Evolutionary conservation across 1,284 basidiomycete genomes (phyloP).

Genomic region (Takashimella tepidaria): DNA sequence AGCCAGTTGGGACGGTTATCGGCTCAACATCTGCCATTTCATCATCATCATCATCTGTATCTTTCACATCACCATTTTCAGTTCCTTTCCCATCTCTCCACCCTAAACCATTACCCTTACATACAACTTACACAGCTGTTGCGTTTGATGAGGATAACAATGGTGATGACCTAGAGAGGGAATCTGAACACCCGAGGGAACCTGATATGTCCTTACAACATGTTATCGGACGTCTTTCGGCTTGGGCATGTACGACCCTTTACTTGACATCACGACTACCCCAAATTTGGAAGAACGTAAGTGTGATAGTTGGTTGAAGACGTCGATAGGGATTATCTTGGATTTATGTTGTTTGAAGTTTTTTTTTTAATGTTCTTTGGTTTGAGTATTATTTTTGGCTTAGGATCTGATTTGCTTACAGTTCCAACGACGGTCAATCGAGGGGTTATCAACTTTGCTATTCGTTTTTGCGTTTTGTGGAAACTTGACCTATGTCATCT

Average conservation of each 20-base stretch:
- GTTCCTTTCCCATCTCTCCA: background rate
- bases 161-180: background rate
- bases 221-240: slow-evolving; percentile 76
- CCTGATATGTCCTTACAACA: slow-evolving; percentile 46
- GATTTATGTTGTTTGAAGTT: no score
- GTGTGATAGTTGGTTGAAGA: no score
- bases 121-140: background rate
- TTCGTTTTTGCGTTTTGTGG: slow-evolving; percentile 89
- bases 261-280: slow-evolving; percentile 87
- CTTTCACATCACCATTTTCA: slow-evolving; percentile 6
- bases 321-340: no score
- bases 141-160: background rate
- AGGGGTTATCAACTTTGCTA: slow-evolving; percentile 87
- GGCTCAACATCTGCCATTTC: background rate
- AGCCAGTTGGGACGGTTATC: background rate
- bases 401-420: slow-evolving; percentile 44
- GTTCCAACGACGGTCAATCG: slow-evolving; percentile 85
- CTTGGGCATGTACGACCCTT: slow-evolving; percentile 84
- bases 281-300: slow-evolving; percentile 95
- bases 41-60: slow-evolving; percentile 1
- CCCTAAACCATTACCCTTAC: background rate
- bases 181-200: slow-evolving; percentile 9
- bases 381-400: no score
- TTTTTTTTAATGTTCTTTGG: no score
- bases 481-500: slow-evolving; percentile 82